phyloP scores from a whole-genome alignment of 2,329 filamentous ascomycete genomes.

The Colletotrichum cuscutae region DNA sequence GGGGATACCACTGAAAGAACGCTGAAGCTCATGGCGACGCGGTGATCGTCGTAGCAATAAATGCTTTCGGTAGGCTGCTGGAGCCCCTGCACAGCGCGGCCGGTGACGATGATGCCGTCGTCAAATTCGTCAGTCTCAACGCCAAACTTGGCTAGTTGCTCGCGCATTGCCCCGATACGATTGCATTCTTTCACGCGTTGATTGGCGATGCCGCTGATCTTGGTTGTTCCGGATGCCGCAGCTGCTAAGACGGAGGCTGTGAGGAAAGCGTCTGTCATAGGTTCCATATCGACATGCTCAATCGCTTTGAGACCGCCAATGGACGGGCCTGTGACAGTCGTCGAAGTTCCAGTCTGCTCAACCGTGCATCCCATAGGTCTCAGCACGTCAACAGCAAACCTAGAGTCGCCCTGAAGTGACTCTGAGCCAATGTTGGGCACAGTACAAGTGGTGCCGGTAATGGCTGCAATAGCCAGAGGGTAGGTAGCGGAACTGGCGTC shows the following conservation, averaged over 20 bases:
- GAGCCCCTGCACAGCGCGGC: conserved; percentile 59
- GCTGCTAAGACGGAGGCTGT: conserved; percentile 94
- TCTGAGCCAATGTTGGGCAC: conserved; percentile 94
- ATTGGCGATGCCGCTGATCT: conserved; percentile 94
- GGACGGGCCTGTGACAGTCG: conserved; percentile 90
- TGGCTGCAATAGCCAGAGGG: conserved; percentile 91
- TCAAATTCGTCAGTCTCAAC: conserved; percentile 88
- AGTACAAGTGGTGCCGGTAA: conserved; percentile 94
- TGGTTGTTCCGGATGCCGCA: conserved; percentile 84
- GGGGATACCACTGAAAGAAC: conserved; percentile 82
- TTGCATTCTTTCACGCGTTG: conserved; percentile 99
- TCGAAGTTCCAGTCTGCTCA: conserved; percentile 84
- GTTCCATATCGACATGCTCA: conserved; percentile 93
- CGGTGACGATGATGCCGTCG: conserved; percentile 86
- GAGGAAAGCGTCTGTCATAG: conserved; percentile 98
- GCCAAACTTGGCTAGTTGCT: conserved; percentile 93
- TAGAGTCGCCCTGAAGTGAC: conserved; percentile 93
- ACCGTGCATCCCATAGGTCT: conserved; percentile 94
- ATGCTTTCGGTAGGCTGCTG: conserved; percentile 72
- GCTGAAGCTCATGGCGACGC: conserved; percentile 98
- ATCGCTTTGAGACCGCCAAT: conserved; percentile 79
- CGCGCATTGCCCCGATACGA: conserved; percentile 93
- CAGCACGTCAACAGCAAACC: conserved; percentile 91
- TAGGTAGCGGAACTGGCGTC: conserved; percentile 98
- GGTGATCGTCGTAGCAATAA: conserved; percentile 96